These are phyloP conservation scores for Aegle marmelos DNA, from an alignment of 345 rosid genomes.

Conservation along the genomic window DNA sequence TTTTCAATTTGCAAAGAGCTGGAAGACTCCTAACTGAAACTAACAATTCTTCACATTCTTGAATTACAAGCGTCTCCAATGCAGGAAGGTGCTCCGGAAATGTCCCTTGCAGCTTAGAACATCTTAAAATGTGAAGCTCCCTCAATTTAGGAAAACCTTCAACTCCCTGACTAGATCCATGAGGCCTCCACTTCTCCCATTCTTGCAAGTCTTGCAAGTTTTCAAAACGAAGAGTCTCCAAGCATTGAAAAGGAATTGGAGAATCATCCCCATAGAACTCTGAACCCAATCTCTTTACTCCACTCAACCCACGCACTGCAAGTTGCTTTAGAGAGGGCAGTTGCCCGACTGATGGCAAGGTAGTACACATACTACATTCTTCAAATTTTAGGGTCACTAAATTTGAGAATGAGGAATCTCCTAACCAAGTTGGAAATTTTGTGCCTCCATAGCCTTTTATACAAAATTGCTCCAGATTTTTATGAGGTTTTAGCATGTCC, in stretches of 20 bases:
- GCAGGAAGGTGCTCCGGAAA: constrained; percentile 22
- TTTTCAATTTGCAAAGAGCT: neutral
- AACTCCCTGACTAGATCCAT: neutral
- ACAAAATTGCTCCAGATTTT: neutral
- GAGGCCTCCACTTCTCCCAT: constrained; percentile 33
- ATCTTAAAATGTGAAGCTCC: constrained; percentile 24
- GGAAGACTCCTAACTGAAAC: constrained; percentile 1
- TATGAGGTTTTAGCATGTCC: neutral
- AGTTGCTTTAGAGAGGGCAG: neutral
- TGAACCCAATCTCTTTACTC: neutral
- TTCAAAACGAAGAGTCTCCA: constrained; percentile 18
- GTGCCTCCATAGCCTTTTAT: neutral
- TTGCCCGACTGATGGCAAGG: constrained; percentile 3
- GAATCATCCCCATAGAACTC: neutral
- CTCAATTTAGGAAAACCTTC: constrained; percentile 28
- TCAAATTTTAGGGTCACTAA: neutral
- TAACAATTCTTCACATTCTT: neutral
- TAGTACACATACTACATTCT: neutral
- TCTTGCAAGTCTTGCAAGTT: constrained; percentile 18
- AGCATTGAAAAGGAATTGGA: neutral
- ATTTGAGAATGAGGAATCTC: constrained; percentile 11
- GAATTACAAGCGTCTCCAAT: constrained; percentile 1
- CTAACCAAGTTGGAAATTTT: constrained; percentile 5
- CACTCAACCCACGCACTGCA: neutral
- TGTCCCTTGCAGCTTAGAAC: constrained; percentile 18